Conservation (phyloP, 805 yeast genomes). For the Myxozyma nipponensis region DNA sequence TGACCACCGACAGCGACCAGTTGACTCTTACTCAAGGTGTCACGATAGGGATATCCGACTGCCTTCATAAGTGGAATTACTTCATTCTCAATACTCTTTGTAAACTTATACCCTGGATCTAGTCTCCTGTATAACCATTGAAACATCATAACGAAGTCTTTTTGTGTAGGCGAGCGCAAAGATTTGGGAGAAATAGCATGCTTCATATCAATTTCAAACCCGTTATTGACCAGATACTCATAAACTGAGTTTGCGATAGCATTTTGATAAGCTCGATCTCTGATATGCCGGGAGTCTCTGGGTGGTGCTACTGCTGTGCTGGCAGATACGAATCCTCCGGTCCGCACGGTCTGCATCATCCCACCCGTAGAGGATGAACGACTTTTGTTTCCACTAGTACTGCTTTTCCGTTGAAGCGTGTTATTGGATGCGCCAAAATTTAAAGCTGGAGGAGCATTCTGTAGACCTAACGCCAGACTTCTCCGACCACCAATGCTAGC, state of each 20-base stretch:
- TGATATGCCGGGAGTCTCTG: conserved; percentile 71
- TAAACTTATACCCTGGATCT: conserved; percentile 74
- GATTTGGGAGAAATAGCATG: conserved; percentile 64
- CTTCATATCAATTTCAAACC: conserved; percentile 71
- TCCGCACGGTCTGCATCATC: background rate
- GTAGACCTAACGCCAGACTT: conserved; percentile 19
- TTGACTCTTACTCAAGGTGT: conserved; percentile 75
- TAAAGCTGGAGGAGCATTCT: conserved; percentile 11
- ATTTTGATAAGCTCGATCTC: conserved; percentile 64
- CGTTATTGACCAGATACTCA: conserved; percentile 57
- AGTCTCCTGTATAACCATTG: conserved; percentile 72
- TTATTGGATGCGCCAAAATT: conserved; percentile 1
- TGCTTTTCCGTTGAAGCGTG: conserved; percentile 12
- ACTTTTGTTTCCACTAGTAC: conserved; percentile 3
- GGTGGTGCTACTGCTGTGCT: conserved; percentile 2
- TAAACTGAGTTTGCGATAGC: conserved; percentile 50
- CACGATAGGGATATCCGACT: conserved; percentile 75
- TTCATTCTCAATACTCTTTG: conserved; percentile 68
- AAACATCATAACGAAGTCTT: conserved; percentile 73
- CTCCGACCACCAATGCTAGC: conserved; percentile 16
- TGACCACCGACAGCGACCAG: conserved; percentile 85
- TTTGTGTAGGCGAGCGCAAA: conserved; percentile 76
- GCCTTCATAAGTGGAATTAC: conserved; percentile 62
- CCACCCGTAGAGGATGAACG: conserved; percentile 3
- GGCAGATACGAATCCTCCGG: conserved; percentile 20